Conservation (phyloP, 208 protist species). For the Crithidia thermophila region DNA sequence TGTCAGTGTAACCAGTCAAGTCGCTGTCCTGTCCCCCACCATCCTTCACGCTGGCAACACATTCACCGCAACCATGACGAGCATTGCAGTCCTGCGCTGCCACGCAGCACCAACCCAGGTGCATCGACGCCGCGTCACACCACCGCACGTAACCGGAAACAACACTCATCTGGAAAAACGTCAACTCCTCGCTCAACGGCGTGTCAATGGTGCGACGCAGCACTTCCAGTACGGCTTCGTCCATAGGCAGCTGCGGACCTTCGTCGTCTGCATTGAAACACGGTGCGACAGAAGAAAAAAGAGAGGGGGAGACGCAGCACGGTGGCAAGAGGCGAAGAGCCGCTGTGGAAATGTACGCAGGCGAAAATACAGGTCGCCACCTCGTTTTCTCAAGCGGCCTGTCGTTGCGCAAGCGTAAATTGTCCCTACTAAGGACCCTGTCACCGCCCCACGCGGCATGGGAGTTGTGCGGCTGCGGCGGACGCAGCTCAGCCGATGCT, state of each 20-base stretch:
- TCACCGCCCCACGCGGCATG: no score
- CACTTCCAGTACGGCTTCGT: background rate
- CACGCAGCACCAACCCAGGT: conserved; percentile 11
- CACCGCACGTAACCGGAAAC: conserved; percentile 12
- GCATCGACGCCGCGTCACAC: conserved; percentile 26
- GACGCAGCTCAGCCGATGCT: background rate
- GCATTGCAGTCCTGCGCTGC: conserved; percentile 12
- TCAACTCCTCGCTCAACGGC: conserved; percentile 16
- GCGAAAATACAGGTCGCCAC: background rate
- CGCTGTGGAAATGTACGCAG: conserved; percentile 10
- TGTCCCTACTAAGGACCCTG: no score
- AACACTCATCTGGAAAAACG: conserved; percentile 18
- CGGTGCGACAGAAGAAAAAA: no score
- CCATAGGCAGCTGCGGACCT: background rate
- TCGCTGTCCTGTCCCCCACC: background rate
- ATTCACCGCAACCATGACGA: background rate
- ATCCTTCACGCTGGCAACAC: background rate
- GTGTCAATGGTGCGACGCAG: background rate
- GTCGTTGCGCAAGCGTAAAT: no score
- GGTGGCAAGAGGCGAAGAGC: conserved; percentile 3
- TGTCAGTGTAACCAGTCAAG: background rate
- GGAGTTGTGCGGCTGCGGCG: background rate
- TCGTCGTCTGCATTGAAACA: background rate
- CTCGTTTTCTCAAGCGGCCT: no score
- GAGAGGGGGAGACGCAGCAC: no score